These are phyloP conservation scores for Pseudogymnoascus sp. DNA, from an alignment of 2,329 filamentous ascomycete species.

Conservation along the genomic window DNA sequence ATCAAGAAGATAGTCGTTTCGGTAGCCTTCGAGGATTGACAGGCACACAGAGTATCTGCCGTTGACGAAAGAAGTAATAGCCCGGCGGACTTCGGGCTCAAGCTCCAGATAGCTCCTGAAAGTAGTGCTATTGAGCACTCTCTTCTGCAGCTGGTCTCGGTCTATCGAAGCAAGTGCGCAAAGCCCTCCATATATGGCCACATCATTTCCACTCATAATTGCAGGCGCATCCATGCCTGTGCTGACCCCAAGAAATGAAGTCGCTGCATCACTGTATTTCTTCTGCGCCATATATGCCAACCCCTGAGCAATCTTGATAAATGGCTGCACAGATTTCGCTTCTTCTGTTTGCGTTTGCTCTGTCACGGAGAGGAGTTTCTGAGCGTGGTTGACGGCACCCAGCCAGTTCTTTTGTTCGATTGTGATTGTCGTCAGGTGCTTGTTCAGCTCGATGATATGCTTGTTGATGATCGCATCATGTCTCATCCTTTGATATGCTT, in stretches of 20 bases:
- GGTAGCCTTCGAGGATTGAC: constrained; percentile 71
- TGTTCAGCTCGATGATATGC: constrained; percentile 75
- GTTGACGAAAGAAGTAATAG: constrained; percentile 80
- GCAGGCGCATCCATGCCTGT: constrained; percentile 41
- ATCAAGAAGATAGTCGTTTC: constrained; percentile 82
- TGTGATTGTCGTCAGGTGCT: constrained; percentile 68
- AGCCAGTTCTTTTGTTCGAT: constrained; percentile 74
- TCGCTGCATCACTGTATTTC: constrained; percentile 60
- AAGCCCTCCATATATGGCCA: constrained; percentile 86
- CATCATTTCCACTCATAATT: constrained; percentile 73
- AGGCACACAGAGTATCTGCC: constrained; percentile 84
- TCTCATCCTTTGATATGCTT: constrained; percentile 79
- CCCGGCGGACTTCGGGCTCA: constrained; percentile 88
- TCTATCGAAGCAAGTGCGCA: constrained; percentile 87
- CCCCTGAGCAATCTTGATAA: constrained; percentile 50
- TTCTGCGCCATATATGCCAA: constrained; percentile 51
- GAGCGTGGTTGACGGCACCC: constrained; percentile 54
- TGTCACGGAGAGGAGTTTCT: constrained; percentile 49
- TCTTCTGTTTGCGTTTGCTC: constrained; percentile 33
- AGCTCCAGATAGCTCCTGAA: constrained; percentile 88
- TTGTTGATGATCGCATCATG: constrained; percentile 78
- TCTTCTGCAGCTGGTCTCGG: constrained; percentile 62
- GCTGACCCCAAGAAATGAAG: constrained; percentile 44
- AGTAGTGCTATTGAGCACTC: constrained; percentile 68
- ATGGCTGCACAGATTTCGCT: constrained; percentile 40